Percentiles rank a stretch among this genome's conserved stretches.
Evolutionary conservation across 768 basidiomycete species (phyloP).

Genomic region (Strobilomyces echinocephalus): DNA sequence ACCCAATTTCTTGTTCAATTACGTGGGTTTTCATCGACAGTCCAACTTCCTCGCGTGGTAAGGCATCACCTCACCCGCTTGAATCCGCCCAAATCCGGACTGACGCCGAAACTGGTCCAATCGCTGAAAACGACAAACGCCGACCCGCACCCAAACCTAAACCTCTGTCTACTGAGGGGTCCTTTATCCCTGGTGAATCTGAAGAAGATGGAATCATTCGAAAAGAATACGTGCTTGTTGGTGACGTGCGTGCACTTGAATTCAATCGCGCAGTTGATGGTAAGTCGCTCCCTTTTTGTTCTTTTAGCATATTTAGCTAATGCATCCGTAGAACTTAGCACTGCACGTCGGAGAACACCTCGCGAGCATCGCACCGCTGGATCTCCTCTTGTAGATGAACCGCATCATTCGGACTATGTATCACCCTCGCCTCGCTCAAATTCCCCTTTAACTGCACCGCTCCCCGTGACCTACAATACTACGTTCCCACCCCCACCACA

Average conservation of each 20-base stretch:
- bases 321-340: constrained; percentile 52
- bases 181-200: constrained; percentile 75
- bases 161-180: constrained; percentile 50
- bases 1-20: background rate
- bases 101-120: constrained; percentile 8
- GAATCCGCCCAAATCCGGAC: constrained; percentile 14
- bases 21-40: constrained; percentile 6
- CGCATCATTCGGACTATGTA: constrained; percentile 34
- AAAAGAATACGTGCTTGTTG: constrained; percentile 91
- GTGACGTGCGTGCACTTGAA: constrained; percentile 84
- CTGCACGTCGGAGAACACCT: constrained; percentile 54
- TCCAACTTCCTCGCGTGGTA: constrained; percentile 16
- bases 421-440: constrained; percentile 21
- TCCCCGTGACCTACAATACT: constrained; percentile 32
- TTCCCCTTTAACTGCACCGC: constrained; percentile 20
- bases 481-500: constrained; percentile 68
- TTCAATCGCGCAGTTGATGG: constrained; percentile 92
- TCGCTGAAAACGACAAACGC: constrained; percentile 11
- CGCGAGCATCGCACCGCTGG: constrained; percentile 51
- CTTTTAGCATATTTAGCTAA: constrained; percentile 6
- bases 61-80: constrained; percentile 8
- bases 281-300: constrained; percentile 30
- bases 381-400: constrained; percentile 47
- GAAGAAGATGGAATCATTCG: constrained; percentile 78
- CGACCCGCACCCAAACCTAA: constrained; percentile 11